Base-by-base conservation (phyloP, 2,329 filamentous ascomycete genomes). In the Trichoderma arundinaceum region DNA sequence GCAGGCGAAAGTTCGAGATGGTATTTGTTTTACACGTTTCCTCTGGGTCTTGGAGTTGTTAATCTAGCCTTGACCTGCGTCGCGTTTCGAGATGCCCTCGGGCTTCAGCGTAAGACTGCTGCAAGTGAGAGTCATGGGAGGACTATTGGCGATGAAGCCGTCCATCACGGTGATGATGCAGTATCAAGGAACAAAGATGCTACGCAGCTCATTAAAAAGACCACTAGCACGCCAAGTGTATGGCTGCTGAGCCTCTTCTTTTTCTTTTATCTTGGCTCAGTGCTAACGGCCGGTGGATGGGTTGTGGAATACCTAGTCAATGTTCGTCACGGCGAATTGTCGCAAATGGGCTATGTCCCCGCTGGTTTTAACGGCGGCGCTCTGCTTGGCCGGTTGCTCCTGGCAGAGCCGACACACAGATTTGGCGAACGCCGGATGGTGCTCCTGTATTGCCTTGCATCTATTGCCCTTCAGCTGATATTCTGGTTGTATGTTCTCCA, bases 231-330 rank as follows among this genome's bases (percentile, higher is more conserved):
- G 1, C 82, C 77, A 15, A 79, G 78, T 3, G 76, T 90, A 3
- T 89, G 86, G 84, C 72, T 87, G 0, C 71, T 90, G 2, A 86
- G 86, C 56, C 62, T 87, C 1, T 89, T 88, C 73, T 90, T 86
- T 76, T 89, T 89, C 75, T 88, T 89, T 72, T 84, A 85, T 59
- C 77, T 90, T 0, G 87, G 88, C 0, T 82, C 81, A 0, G 73
- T 72, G 1, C 81, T 87, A 2, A 89, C 87, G 0, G 83, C 85
- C 0, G 74, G 77, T 66, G 86, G 88, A 1, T 90, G 87, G 88
- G 83, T 89, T 0, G 87, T 90, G 1, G 86, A 89, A 68, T 90
- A 87, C 64, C 79, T 90, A 3, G 83, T 89, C 7, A 80, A 81
- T 2, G 84, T 86, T n/a, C 83, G 87, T 0, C 77, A 83, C 2